Percentiles rank a stretch among this genome's conserved stretches.
Evolutionary conservation across 129 eudicot genomes (phyloP).

Genomic region (Scalesia atractyloides): DNA sequence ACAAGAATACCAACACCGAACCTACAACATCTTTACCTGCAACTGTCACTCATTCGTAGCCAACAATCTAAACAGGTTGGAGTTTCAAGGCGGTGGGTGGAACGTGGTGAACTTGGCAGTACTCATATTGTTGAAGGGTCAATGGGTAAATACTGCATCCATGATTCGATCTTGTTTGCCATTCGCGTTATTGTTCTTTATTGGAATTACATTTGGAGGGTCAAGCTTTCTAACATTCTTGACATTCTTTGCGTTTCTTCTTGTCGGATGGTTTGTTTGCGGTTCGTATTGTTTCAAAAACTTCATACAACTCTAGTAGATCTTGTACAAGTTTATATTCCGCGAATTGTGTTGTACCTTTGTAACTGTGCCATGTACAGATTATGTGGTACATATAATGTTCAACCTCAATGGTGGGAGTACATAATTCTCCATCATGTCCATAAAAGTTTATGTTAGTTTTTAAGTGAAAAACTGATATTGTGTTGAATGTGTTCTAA

Average conservation of each 20-base stretch:
- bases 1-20: conserved; percentile 22
- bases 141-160: conserved; percentile 53
- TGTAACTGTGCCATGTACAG: not conserved
- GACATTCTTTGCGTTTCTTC: not conserved
- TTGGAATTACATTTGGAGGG: conserved; percentile 15
- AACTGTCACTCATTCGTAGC: conserved; percentile 91
- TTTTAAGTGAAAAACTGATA: too few relatives aligned
- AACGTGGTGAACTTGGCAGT: conserved; percentile 70
- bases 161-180: conserved; percentile 36
- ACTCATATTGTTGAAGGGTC: conserved; percentile 63
- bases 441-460: too few relatives aligned
- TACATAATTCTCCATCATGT: not conserved
- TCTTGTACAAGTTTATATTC: not conserved
- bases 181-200: not conserved
- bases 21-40: conserved; percentile 67
- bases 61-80: conserved; percentile 70
- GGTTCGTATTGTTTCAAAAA: not conserved
- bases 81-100: conserved; percentile 62
- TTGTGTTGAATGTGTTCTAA: too few relatives aligned
- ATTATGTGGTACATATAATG: not conserved
- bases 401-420: not conserved
- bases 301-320: conserved; percentile 2
- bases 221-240: conserved; percentile 10
- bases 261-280: conserved; percentile 9
- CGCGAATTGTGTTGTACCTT: not conserved